Conservation (phyloP, 495 filamentous ascomycete genomes). For the Aspergillus olivimuriae region DNA sequence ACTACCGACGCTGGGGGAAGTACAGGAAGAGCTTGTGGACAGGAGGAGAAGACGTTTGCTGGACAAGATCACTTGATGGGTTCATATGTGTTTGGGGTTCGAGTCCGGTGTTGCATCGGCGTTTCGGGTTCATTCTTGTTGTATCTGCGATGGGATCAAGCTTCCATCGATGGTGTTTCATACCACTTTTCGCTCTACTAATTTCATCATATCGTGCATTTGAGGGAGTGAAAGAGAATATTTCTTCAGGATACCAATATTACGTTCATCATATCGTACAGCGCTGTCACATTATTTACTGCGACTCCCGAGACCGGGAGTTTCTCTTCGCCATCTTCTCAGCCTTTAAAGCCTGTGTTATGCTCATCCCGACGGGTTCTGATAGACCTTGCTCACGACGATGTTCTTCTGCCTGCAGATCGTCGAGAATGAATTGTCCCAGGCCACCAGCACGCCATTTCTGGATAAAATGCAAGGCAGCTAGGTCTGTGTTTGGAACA, state of each 20-base stretch:
- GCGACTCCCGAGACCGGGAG: constrained; percentile 3
- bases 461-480: constrained; percentile 79
- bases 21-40: constrained; percentile 87
- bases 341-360: constrained; percentile 37
- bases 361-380: constrained; percentile 30
- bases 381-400: constrained; percentile 34
- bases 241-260: not conserved
- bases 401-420: constrained; percentile 54
- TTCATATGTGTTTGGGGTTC: constrained; percentile 11
- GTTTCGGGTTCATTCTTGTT: constrained; percentile 16
- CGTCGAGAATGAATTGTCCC: constrained; percentile 75
- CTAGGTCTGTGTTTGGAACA: constrained; percentile 59
- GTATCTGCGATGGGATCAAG: not conserved
- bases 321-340: constrained; percentile 31
- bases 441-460: constrained; percentile 74
- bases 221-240: constrained; percentile 5
- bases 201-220: constrained; percentile 4
- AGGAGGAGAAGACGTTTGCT: constrained; percentile 73
- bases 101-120: constrained; percentile 11
- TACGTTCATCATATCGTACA: too few species aligned
- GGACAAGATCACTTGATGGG: constrained; percentile 62
- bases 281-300: constrained; percentile 16
- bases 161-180: not conserved
- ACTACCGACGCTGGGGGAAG: constrained; percentile 80
- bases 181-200: not conserved